Evolutionary conservation across 1,284 basidiomycete species (phyloP), one percentile per base, ranked within the genome.

Genomic region (Ceratobasidium sp.): DNA sequence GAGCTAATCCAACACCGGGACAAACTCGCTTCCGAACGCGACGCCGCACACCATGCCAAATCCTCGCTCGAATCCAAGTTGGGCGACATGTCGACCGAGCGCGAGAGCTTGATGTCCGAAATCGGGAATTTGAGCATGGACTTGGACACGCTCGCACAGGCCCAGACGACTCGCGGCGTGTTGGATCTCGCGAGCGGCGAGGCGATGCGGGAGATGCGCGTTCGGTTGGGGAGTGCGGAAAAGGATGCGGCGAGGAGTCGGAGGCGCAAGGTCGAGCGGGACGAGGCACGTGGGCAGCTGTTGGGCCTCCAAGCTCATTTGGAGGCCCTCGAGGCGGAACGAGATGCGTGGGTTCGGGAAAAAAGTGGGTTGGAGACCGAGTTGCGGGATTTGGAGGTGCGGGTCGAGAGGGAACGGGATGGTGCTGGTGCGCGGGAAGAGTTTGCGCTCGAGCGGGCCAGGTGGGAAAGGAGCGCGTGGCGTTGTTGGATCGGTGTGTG

Each of bases 401-500:
- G 53, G n/a, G 53, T 68, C 17, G 65, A 68, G 40, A n/a, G 52
- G 43, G 65, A 68, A 17, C 52, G 53, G 22, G 65, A 55, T 49
- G 65, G 65, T 29, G 35, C 53, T 8, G 53, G 65, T 2, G 65
- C 53, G 42, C 12, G 53, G 43, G 65, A 68, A 29, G 29, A 32
- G 20, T 54, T 68, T 20, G 65, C 53, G 27, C 40, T 55, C 32
- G 53, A 64, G 32, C 25, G 58, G 20, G 45, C 55, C 34, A 38
- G 38, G 20, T 68, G 65, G 65, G 65, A 68, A 53, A 43, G 53
- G 65, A 68, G 15, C 27, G 53, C 10, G 22, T 49, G 12, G 53
- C 29, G 31, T 29, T 68, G 42, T 32, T 68, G 29, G 65, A 68
- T 49, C 52, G 65, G 43, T 54, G 52, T 27, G 65, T 68, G 3